A percentile compares a stretch with the other conserved stretches of the same genome.
Evolutionary conservation across 345 rosid species (phyloP).

Genomic region (Luvunga scandens): DNA sequence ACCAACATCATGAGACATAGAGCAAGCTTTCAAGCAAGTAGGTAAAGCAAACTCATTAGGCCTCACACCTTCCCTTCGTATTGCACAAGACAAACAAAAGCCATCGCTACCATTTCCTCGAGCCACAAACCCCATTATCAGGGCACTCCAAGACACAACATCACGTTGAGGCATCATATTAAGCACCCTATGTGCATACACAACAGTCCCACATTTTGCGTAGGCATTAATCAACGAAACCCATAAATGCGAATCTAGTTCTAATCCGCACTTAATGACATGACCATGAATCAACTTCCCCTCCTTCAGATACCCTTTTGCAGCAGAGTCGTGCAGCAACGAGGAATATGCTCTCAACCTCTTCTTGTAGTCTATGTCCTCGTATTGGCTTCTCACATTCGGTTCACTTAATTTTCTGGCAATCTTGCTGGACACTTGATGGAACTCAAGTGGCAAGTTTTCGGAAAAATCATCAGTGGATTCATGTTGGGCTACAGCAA

Average conservation of each 20-base stretch:
- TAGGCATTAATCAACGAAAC: slow-evolving; percentile 39
- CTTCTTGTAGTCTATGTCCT: slow-evolving; percentile 5
- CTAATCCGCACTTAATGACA: slow-evolving; percentile 20
- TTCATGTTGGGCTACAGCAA: neutral
- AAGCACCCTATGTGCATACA: slow-evolving; percentile 32
- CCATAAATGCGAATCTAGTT: slow-evolving; percentile 38
- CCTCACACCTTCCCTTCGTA: slow-evolving; percentile 34
- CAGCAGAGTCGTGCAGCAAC: slow-evolving; percentile 36
- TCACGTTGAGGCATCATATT: slow-evolving; percentile 39
- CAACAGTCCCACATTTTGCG: slow-evolving; percentile 28
- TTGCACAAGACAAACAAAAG: slow-evolving; percentile 25
- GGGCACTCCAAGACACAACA: slow-evolving; percentile 48
- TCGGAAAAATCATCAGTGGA: neutral
- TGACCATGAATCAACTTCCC: slow-evolving; percentile 36
- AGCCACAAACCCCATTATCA: slow-evolving; percentile 34
- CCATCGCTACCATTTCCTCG: slow-evolving; percentile 26
- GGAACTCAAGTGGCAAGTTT: neutral
- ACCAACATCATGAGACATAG: slow-evolving; percentile 28
- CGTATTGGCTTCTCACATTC: neutral
- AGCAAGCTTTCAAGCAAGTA: slow-evolving; percentile 42
- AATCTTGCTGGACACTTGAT: neutral
- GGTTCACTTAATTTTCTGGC: neutral
- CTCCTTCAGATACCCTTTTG: slow-evolving; percentile 23
- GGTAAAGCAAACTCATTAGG: slow-evolving; percentile 37
- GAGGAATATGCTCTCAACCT: slow-evolving; percentile 29